Evolutionary conservation across 1,284 basidiomycete species (phyloP).

Genomic region (Cryptococcus sp.): DNA sequence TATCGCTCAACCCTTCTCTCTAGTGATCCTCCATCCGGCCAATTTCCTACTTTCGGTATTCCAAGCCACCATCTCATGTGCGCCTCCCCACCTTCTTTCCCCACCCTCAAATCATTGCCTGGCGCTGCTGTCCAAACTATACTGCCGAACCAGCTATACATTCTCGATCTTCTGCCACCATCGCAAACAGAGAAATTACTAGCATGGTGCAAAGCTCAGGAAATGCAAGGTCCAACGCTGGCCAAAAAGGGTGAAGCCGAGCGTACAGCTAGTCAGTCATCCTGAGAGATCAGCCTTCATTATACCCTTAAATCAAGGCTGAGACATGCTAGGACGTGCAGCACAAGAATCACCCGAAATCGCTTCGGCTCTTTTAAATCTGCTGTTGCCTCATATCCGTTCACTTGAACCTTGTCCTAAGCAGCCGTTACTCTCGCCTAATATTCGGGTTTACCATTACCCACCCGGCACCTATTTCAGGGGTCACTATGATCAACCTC

Average conservation of each 20-base stretch:
- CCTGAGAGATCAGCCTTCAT: neutral
- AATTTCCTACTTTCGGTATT: no score
- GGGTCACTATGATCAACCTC: conserved; percentile 27
- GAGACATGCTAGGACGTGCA: conserved; percentile 55
- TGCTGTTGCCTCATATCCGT: conserved; percentile 60
- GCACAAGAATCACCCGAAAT: conserved; percentile 61
- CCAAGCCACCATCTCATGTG: no score
- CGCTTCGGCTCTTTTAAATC: conserved; percentile 55
- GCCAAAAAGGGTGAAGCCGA: conserved; percentile 74
- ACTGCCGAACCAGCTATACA: conserved; percentile 62
- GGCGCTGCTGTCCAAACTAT: conserved; percentile 38
- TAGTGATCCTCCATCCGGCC: no score
- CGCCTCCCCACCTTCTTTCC: neutral
- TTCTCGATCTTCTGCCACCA: conserved; percentile 50
- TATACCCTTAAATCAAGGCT: neutral
- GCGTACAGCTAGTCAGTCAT: conserved; percentile 61
- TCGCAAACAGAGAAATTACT: conserved; percentile 47
- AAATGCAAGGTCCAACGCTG: conserved; percentile 61
- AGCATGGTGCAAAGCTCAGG: conserved; percentile 61
- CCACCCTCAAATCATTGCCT: neutral
- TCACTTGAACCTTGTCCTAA: conserved; percentile 10
- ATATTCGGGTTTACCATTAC: conserved; percentile 47
- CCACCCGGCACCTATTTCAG: conserved; percentile 32
- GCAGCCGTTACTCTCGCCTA: conserved; percentile 34
- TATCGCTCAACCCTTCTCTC: no score